phyloP scores from a whole-genome alignment of 345 rosid genomes.

The Camelina hispida region DNA sequence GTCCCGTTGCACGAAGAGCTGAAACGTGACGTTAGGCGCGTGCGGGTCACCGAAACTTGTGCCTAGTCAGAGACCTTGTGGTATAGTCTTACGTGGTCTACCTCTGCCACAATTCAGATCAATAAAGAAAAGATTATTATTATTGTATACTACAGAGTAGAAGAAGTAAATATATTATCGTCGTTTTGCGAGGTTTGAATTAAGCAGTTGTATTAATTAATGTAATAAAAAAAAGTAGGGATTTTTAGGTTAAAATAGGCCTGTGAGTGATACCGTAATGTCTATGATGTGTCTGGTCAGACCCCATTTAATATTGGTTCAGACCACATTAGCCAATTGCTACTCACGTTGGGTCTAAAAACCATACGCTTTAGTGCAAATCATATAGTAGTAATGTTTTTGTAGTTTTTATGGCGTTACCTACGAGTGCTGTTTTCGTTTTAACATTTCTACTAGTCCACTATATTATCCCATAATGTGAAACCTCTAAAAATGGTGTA shows the following conservation, averaged over 20 bases:
- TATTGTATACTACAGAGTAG: not conserved
- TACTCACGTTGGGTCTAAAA: constrained; percentile 1
- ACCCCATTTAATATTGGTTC: constrained; percentile 37
- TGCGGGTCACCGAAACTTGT: constrained; percentile 47
- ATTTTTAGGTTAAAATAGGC: constrained; percentile 30
- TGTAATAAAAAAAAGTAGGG: not conserved
- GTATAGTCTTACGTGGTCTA: constrained; percentile 47
- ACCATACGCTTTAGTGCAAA: not conserved
- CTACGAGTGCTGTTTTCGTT: not conserved
- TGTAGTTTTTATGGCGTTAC: too few relatives aligned
- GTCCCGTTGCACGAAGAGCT: not conserved
- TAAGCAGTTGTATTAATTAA: not conserved
- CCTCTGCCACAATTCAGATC: constrained; percentile 39
- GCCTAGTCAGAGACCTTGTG: constrained; percentile 42
- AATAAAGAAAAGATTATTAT: not conserved
- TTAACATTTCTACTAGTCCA: not conserved
- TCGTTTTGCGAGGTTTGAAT: constrained; percentile 10
- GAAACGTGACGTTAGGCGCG: constrained; percentile 45
- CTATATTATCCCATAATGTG: too few relatives aligned
- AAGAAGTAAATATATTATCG: constrained; percentile 14
- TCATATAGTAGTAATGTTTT: not conserved
- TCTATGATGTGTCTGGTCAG: constrained; percentile 48
- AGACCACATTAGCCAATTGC: constrained; percentile 39
- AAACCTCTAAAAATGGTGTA: not conserved
- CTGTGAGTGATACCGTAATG: constrained; percentile 43